phyloP scores from a whole-genome alignment of 2,329 filamentous ascomycete genomes.

The Ophiocordyceps robertsii region DNA sequence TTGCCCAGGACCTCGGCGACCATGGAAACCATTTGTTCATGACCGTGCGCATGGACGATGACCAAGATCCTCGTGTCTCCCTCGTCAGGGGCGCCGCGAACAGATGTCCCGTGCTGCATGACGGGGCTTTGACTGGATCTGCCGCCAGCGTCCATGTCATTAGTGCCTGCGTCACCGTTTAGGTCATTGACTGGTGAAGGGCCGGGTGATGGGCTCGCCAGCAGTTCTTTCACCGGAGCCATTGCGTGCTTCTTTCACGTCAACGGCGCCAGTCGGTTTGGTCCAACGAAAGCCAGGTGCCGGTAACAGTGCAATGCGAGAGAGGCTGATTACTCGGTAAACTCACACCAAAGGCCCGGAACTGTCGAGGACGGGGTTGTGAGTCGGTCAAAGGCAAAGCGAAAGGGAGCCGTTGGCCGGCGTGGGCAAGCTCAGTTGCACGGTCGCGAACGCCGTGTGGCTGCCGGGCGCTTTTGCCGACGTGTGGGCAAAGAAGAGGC shows the following conservation, averaged over 20 bases:
- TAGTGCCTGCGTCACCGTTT: constrained; percentile 9
- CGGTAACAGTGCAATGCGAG: no score
- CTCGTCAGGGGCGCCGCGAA: constrained; percentile 31
- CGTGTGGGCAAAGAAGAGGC: no score
- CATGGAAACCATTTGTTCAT: constrained; percentile 60
- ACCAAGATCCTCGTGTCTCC: constrained; percentile 48
- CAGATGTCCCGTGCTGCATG: constrained; percentile 22
- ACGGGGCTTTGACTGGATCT: constrained; percentile 19
- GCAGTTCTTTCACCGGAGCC: constrained; percentile 25
- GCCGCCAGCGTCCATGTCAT: constrained; percentile 20
- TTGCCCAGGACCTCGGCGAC: constrained; percentile 73
- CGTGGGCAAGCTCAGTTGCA: no score
- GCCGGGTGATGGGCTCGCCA: constrained; percentile 14
- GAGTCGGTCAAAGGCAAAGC: no score
- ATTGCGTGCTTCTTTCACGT: constrained; percentile 13
- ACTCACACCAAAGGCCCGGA: neutral
- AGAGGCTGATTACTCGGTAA: neutral
- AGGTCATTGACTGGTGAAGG: constrained; percentile 6
- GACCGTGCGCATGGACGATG: constrained; percentile 56
- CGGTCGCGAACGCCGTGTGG: no score
- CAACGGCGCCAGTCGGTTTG: neutral
- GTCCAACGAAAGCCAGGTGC: neutral
- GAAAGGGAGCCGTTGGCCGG: no score
- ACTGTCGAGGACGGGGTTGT: no score
- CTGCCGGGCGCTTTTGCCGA: no score